Base-by-base conservation (phyloP, 2,329 filamentous ascomycete species). In the Ascochyta lentis region DNA sequence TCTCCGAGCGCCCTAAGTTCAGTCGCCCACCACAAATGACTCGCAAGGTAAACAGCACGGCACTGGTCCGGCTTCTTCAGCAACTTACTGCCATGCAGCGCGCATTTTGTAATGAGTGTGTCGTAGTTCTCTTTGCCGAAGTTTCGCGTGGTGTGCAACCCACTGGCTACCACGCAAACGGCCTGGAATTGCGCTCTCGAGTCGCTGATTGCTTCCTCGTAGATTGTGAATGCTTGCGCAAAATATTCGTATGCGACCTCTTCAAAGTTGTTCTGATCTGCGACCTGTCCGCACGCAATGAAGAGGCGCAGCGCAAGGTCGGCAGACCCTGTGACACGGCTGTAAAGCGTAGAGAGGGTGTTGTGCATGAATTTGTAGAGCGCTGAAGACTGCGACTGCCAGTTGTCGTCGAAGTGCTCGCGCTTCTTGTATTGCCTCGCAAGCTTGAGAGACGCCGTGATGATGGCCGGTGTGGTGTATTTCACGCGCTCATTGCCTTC, bases 81-180 rank as follows among this genome's bases (percentile, higher is more conserved):
- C 63, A 99, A 81, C 76, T 98, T 99, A 79, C 93, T 97, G 16
- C 95, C 94, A 72, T 99, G 96, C 65, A 98, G 84, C 3, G 96
- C 94, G 64, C 92, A 96, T 78, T 99, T 99, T 9, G 95, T 99
- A 72, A 99, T 99, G 31, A 99, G 82, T 0, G 95, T 99, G 75
- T 99, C 96, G 77, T 98, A 99, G 72, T 98, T 99, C 78, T 99
- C 95, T 75, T 94, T 93, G 59, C 91, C 89, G 74, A 99, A 99
- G 69, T 94, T 89, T 55, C 94, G 84, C 12, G 92, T 94, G 61
- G 92, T 89, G 72, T 97, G 93, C 53, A 99, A 81, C 5, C 91
- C 92, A 53, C 90, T 91, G 2, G 94, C 92, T 69, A 99, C 92
- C 35, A 97, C 89, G 66, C 93, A 97, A 0, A 99, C 95, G 1